Evolutionary conservation across 2,329 filamentous ascomycete genomes (phyloP).

Genomic region (Xylariales sp.): DNA sequence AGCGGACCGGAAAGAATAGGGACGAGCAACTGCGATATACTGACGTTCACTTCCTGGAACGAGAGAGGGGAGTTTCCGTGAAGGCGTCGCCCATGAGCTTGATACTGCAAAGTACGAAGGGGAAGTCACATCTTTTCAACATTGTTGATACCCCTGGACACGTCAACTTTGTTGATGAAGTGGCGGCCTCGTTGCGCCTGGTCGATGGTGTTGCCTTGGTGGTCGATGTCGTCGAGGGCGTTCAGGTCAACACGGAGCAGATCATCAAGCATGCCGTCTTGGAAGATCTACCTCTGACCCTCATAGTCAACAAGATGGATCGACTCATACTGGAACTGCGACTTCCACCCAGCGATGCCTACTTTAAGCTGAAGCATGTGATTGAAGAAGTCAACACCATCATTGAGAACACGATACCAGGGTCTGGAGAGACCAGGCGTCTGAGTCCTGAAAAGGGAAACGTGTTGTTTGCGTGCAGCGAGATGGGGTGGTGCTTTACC

Average conservation of each 20-base stretch:
- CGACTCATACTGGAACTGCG: conserved; percentile 90
- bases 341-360: conserved; percentile 88
- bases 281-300: conserved; percentile 80
- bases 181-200: conserved; percentile 79
- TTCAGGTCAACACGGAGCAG: conserved; percentile 96
- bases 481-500: conserved; percentile 96
- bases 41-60: conserved; percentile 83
- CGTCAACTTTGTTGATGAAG: conserved; percentile 97
- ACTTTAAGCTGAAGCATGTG: conserved; percentile 99
- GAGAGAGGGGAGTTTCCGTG: conserved; percentile 84
- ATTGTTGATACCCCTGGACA: conserved; percentile 95
- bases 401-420: conserved; percentile 82
- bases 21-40: conserved; percentile 95
- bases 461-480: conserved; percentile 91
- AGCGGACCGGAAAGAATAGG: conserved; percentile 71
- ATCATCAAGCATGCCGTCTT: conserved; percentile 94
- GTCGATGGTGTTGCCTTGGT: conserved; percentile 90
- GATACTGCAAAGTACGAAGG: conserved; percentile 79
- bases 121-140: conserved; percentile 93
- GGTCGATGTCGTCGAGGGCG: conserved; percentile 96
- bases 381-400: conserved; percentile 96
- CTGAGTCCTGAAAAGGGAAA: conserved; percentile 96
- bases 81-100: conserved; percentile 94
- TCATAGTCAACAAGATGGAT: conserved; percentile 97
- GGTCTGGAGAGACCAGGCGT: conserved; percentile 71